Conservation (phyloP, 352 stramenopile genomes). For the Thalassiosira livingstoniorum region DNA sequence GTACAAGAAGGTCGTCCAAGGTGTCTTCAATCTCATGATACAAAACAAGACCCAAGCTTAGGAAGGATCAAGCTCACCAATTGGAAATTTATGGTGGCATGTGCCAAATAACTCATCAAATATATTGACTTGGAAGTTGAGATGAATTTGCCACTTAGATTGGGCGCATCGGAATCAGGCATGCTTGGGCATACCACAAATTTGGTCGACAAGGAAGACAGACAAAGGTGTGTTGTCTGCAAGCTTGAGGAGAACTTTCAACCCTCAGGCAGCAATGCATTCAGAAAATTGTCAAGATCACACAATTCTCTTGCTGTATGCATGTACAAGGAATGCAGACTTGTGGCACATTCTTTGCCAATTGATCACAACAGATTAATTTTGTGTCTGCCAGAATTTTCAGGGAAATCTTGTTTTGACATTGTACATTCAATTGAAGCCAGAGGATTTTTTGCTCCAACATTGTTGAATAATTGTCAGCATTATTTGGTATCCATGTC, state of each 20-base stretch:
- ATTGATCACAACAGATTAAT: not conserved
- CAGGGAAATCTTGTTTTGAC: constrained; percentile 27
- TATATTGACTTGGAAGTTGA: too few species aligned
- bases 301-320: not conserved
- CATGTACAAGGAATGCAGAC: not conserved
- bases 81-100: too few species aligned
- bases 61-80: too few species aligned
- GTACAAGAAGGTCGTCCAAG: not conserved
- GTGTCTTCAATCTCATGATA: not conserved
- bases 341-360: not conserved
- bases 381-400: not conserved
- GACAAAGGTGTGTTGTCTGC: too few species aligned
- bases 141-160: too few species aligned
- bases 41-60: not conserved
- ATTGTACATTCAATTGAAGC: constrained; percentile 21
- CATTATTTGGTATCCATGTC: not conserved
- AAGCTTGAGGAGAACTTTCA: too few species aligned
- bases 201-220: too few species aligned
- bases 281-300: too few species aligned
- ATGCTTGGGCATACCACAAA: too few species aligned
- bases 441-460: not conserved
- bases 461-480: not conserved
- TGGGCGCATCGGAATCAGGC: too few species aligned
- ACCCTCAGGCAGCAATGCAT: not conserved
- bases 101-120: too few species aligned